Base-by-base conservation (phyloP, 306 rosid species). In the Dryas octopetala region DNA sequence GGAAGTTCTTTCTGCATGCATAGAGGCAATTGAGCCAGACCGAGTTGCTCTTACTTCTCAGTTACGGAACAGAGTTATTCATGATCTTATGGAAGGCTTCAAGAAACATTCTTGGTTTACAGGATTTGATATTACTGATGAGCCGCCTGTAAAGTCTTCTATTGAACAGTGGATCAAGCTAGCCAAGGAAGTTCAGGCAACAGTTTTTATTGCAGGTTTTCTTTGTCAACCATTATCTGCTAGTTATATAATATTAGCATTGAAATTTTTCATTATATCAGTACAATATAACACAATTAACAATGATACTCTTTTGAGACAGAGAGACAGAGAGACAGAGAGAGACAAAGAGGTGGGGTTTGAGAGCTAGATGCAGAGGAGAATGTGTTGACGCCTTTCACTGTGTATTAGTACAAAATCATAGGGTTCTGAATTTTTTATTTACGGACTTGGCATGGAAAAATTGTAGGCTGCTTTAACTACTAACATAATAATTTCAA, bases 1-100 rank as follows among this genome's bases (percentile, higher is more conserved):
- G 84, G 98, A 94, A 85, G 98, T 94, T 80, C 91, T 94, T 81
- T 95, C 82, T 71, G 97, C 97, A 57, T 91, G 98, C 80, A 62
- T 78, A 26, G 97, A 94, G 82, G 95, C 96, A 62, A 85, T 88
- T 78, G 96, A 94, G 74, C 96, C 98, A 74, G 85, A 82, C 55
- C 88, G 89, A 52, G 95, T 87, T 65, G 95, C 91, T 55, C 68
- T 90, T 80, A 91, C 97, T 74, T 88, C 97, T 82, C 74, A 82
- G 53, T 82, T 94, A 66, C 85, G 97, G 57, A 83, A 86, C 76
- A 85, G 61, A 79, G 96, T 90, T 76, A 68, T 88, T 78, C 68
- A 83, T 75, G 93, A 90, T 78, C 97, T 94, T 43, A 86, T 75
- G 85, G 86, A 85, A 83, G 93, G 97, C 78, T 81, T 90, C 78